A percentile compares a stretch with the other conserved stretches of the same genome.
Conservation (phyloP, 306 rosid species). For the Sophora flavescens region DNA sequence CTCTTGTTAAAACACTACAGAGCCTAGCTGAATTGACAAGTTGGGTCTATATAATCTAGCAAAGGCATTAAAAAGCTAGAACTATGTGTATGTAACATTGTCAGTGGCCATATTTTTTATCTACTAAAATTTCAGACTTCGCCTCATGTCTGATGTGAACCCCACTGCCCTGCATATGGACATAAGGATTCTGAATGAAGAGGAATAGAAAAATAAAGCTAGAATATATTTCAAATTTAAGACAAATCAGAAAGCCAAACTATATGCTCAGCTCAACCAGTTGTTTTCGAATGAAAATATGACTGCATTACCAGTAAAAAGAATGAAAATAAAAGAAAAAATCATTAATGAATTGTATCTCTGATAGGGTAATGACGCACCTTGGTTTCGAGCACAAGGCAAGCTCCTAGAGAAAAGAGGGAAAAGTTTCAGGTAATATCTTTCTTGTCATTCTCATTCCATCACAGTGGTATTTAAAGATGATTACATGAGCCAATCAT, state of each 20-base stretch:
- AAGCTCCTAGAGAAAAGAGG: no score
- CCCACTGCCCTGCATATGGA: slow-evolving; percentile 3
- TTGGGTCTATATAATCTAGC: no score
- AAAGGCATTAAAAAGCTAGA: neutral
- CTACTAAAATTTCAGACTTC: neutral
- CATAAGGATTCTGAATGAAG: neutral
- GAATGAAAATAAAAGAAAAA: no score
- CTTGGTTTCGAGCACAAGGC: no score
- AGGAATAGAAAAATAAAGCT: neutral
- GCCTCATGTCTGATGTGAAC: neutral
- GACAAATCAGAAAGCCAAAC: neutral
- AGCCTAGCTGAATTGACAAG: no score
- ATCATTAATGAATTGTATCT: neutral
- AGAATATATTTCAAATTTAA: neutral
- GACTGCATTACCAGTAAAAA: neutral
- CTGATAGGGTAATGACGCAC: no score
- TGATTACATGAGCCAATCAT: no score
- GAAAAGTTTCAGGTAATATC: no score
- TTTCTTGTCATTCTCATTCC: no score
- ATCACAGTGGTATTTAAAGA: no score
- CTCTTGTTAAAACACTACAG: no score
- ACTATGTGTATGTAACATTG: slow-evolving; percentile 1
- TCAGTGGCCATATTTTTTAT: neutral
- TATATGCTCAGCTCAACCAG: neutral
- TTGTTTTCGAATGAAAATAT: neutral